Conservation (phyloP, 306 rosid species). For the Corylus avellana region DNA sequence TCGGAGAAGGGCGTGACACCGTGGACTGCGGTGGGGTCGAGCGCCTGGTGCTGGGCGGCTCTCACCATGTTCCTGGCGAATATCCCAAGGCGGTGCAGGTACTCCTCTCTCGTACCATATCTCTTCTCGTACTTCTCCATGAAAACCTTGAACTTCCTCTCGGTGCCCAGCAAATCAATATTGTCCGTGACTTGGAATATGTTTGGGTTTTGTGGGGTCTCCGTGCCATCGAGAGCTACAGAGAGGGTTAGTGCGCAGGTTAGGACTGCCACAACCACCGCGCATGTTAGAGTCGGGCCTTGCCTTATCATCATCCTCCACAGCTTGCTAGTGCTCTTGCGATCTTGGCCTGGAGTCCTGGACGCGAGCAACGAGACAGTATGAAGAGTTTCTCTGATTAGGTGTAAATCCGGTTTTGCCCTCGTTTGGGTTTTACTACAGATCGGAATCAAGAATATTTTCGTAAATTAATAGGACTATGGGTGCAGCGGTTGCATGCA, state of each 20-base stretch:
- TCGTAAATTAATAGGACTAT: neutral
- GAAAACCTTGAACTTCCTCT: slow-evolving; percentile 66
- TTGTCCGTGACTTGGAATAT: slow-evolving; percentile 43
- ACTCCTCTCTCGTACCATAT: slow-evolving; percentile 67
- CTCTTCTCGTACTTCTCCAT: slow-evolving; percentile 59
- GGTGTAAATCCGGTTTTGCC: too few relatives aligned
- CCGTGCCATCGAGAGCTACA: slow-evolving; percentile 14
- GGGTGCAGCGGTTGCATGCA: neutral
- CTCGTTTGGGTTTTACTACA: too few relatives aligned
- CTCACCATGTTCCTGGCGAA: slow-evolving; percentile 63
- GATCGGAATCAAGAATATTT: too few relatives aligned
- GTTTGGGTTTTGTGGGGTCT: slow-evolving; percentile 15
- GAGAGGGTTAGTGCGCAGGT: slow-evolving; percentile 40
- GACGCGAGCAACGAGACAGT: neutral
- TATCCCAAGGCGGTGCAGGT: slow-evolving; percentile 65
- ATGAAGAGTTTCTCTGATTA: neutral
- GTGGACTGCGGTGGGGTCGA: slow-evolving; percentile 82
- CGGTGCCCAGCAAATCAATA: slow-evolving; percentile 39
- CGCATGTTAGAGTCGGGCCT: slow-evolving; percentile 31
- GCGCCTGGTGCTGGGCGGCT: slow-evolving; percentile 73
- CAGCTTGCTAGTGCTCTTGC: neutral
- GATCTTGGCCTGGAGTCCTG: neutral
- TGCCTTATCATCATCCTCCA: slow-evolving; percentile 12
- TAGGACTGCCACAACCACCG: slow-evolving; percentile 39
- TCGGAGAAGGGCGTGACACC: slow-evolving; percentile 89